phyloP scores from a whole-genome alignment of 2,329 filamentous ascomycete species.

The Onygenales sp. region DNA sequence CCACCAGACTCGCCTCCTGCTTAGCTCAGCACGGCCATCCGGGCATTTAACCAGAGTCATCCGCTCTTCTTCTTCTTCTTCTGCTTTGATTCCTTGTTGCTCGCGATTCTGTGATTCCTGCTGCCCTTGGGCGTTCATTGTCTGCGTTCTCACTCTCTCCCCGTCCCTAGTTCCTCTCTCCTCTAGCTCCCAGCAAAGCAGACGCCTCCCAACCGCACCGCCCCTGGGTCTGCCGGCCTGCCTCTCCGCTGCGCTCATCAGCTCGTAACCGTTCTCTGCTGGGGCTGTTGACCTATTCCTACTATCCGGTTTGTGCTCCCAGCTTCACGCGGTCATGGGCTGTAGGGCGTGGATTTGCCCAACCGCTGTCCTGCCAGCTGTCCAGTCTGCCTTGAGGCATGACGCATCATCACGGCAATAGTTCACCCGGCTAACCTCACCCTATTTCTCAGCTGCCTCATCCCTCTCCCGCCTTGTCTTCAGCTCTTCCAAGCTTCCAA shows the following conservation, averaged over 20 bases:
- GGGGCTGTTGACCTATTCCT: background rate
- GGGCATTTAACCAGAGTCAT: background rate
- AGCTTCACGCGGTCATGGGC: background rate
- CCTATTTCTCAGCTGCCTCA: no score
- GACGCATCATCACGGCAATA: no score
- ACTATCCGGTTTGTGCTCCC: background rate
- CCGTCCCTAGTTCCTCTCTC: no score
- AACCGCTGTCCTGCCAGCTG: background rate
- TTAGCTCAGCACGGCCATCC: background rate
- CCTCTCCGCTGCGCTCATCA: background rate
- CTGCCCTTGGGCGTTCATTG: no score
- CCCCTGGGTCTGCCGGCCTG: background rate
- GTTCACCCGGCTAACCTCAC: no score
- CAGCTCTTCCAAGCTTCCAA: background rate
- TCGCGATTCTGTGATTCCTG: background rate
- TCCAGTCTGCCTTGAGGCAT: background rate
- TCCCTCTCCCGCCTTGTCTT: no score
- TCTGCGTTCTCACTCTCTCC: no score
- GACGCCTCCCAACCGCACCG: background rate
- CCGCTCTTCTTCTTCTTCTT: background rate
- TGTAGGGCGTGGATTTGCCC: background rate
- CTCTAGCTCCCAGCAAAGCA: background rate
- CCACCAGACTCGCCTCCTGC: slow-evolving; percentile 1
- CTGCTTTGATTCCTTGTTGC: background rate
- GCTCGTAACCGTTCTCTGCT: background rate